A percentile compares a stretch with the other conserved stretches of the same genome.
Evolutionary conservation across 495 filamentous ascomycete genomes (phyloP).

Genomic region (Chaetomium tenue): DNA sequence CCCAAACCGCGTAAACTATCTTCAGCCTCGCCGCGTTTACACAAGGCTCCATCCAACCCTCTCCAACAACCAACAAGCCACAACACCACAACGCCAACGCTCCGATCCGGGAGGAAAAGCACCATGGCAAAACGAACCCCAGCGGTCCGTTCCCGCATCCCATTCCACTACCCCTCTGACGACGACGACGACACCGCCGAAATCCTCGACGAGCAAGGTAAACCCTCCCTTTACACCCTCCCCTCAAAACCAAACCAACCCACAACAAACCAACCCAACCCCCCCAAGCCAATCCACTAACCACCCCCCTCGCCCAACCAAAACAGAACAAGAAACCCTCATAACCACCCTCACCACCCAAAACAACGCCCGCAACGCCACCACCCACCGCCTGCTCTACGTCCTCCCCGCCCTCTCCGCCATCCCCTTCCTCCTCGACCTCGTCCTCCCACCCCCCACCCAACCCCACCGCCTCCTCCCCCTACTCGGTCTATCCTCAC

Average conservation of each 20-base stretch:
- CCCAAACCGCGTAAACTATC: neutral
- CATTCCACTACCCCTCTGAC: constrained; percentile 58
- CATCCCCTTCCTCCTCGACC: constrained; percentile 21
- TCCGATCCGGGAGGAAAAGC: neutral
- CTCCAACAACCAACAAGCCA: neutral
- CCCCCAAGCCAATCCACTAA: too few relatives aligned
- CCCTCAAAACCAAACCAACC: neutral
- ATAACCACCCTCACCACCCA: constrained; percentile 57
- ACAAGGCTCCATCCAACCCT: neutral
- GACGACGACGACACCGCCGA: constrained; percentile 43
- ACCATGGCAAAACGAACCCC: constrained; percentile 13
- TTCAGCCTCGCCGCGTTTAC: constrained; percentile 10
- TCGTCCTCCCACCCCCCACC: constrained; percentile 42
- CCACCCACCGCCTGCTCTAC: constrained; percentile 47
- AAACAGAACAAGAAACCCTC: constrained; percentile 66
- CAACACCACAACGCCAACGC: neutral
- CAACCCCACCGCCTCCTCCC: constrained; percentile 46
- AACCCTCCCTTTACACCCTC: constrained; percentile 7
- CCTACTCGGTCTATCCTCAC: constrained; percentile 58
- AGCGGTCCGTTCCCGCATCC: constrained; percentile 55
- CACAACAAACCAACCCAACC: neutral
- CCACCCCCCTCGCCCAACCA: too few relatives aligned
- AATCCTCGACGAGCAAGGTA: constrained; percentile 65
- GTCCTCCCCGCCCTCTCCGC: constrained; percentile 27
- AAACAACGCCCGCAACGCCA: constrained; percentile 57